Conservation (phyloP, 208 protist species). For the Leishmania martiniquensis region DNA sequence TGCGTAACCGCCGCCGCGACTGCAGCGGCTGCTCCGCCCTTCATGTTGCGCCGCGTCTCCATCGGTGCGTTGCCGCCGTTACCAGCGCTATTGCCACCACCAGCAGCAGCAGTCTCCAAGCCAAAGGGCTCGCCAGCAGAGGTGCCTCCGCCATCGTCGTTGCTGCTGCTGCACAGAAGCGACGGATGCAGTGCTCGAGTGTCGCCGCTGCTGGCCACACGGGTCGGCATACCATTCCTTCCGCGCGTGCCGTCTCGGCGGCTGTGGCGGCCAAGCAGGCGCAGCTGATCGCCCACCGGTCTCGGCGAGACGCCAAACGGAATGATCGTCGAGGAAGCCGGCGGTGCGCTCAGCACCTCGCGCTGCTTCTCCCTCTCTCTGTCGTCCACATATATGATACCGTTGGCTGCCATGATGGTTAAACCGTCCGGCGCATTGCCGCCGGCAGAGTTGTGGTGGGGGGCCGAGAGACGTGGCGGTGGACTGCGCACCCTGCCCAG, state of each 20-base stretch:
- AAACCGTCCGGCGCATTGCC: background rate
- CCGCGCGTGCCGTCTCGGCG: background rate
- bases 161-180: background rate
- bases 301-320: constrained; percentile 3
- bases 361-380: background rate
- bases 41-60: background rate
- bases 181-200: background rate
- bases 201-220: background rate
- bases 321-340: background rate
- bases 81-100: background rate
- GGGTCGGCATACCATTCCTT: background rate
- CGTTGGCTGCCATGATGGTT: background rate
- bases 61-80: background rate
- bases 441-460: background rate
- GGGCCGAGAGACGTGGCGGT: background rate
- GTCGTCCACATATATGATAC: background rate
- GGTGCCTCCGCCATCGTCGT: background rate
- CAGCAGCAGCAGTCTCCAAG: background rate
- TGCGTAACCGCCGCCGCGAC: constrained; percentile 1
- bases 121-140: background rate
- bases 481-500: constrained; percentile 1
- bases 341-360: constrained; percentile 5
- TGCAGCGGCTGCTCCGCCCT: background rate
- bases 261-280: constrained; percentile 1
- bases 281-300: constrained; percentile 7